Base-by-base conservation (phyloP, 169 alveolate genomes). In the Babesia bovis region DNA sequence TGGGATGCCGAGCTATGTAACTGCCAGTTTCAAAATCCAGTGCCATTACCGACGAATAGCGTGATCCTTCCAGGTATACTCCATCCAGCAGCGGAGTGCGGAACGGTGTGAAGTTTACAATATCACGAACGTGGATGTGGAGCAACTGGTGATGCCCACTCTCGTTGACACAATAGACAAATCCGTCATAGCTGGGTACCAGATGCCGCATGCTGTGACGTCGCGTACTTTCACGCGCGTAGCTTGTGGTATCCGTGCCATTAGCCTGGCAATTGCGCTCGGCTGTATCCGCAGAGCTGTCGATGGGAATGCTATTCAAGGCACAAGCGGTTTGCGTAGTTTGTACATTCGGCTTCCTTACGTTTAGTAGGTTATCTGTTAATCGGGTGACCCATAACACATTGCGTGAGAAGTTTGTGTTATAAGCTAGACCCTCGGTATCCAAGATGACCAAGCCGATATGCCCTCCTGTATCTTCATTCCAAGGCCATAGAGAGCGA, bases 51-150 rank as follows among this genome's bases (percentile, higher is more conserved):
- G 85, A 68, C 9, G 91, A 79, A 32, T 81, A 66, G 53, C 93
- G 58, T 10, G 89, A 65, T 7, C 93, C 93, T 50, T 82, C 86
- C 55, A 88, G 85, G 32, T 84, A 76, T 23, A 88, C 88, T 23
- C 88, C 85, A 10, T 85, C 89, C 51, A 88, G 85, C 38, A 88
- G 78, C 9, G 91, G 91, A 12, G 93, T 84, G 38, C 76, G 55
- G 58, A 88, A 84, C 25, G 93, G 93, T 19, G 93, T 84, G 73
- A 68, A 84, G 59, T 88, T 88, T 41, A 88, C 93, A 30, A 88
- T 88, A 63, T 88, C 91, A 30, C 83, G 82, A 42, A 88, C 90
- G 50, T 84, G 86, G 33, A 88, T 83, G 28, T 84, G 84, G 69
- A 88, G 63, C 40, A 85, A 69, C 51, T 77, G 76, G 33, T 79